Evolutionary conservation across 1,139 yeast genomes (phyloP), one percentile per base, ranked within the genome.

Genomic region (Geotrichum citri-aurantii): DNA sequence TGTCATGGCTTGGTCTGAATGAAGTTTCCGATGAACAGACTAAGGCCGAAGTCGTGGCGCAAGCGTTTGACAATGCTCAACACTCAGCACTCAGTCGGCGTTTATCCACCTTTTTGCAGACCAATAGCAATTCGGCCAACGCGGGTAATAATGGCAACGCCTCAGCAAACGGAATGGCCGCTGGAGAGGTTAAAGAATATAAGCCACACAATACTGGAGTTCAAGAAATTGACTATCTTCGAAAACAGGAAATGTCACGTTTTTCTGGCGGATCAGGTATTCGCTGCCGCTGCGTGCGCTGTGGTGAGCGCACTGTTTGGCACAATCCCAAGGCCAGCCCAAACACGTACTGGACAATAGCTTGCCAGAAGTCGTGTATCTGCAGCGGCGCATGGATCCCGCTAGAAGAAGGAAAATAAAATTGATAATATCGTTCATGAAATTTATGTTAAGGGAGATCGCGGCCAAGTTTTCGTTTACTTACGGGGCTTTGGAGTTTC

Each of bases 321-420:
- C 75, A 71, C 10, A 68, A 67, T 29, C 63, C 64, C 29, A 66
- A 66, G 31, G 59, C 65, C 4, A 62, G 65, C 67, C 61, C 74
- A 3, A 69, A 77, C 21, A 80, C 83, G 1, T 79, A 81, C 60
- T 86, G 92, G 90, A 82, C 88, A 0, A 78, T 84, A 76, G 86
- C 87, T 1, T 85, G 86, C 68, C 92, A 86, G 64, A 76, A 92
- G 63, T 82, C 83, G 21, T 89, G 96, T 71, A 75, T 87, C 26
- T 89, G 96, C 71, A 95, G 96, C 0, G 88, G 89, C 14, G 44
- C 27, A 17, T 60, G 61, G 63, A 54, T 60, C 11, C 54, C 56
- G 7, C 33, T 52, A 48, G 62, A 59, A 8, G 50, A 59, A 11
- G 40, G n/a, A 2, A 33, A 33, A n/a, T 33, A n/a, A 33, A 33